A percentile compares a stretch with the other conserved stretches of the same genome.
Conservation (phyloP, 805 yeast species). For the Schizosaccharomyces cryophilus region DNA sequence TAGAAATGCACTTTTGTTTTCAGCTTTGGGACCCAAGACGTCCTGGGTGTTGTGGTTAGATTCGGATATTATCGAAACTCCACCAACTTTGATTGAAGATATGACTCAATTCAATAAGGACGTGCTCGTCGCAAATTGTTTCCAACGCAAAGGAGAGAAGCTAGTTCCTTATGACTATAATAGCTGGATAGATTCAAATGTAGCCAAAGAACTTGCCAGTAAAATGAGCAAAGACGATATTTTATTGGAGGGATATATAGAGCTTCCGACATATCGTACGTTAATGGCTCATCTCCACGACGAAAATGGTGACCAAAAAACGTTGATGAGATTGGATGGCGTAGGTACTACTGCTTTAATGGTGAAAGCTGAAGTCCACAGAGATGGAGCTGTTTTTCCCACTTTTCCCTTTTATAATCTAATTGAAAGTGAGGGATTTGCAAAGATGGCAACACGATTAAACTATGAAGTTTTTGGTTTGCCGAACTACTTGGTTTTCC, state of each 20-base stretch:
- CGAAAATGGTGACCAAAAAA: slow-evolving; percentile 31
- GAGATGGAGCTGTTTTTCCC: slow-evolving; percentile 99
- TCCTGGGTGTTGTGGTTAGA: slow-evolving; percentile 95
- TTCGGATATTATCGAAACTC: slow-evolving; percentile 80
- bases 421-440: slow-evolving; percentile 95
- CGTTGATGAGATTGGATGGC: slow-evolving; percentile 76
- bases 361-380: slow-evolving; percentile 91
- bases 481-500: slow-evolving; percentile 39
- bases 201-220: slow-evolving; percentile 51
- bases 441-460: slow-evolving; percentile 79
- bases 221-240: slow-evolving; percentile 67
- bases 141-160: slow-evolving; percentile 42
- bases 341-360: slow-evolving; percentile 94
- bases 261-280: slow-evolving; percentile 80
- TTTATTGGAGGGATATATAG: slow-evolving; percentile 80
- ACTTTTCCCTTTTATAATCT: slow-evolving; percentile 91
- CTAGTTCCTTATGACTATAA: slow-evolving; percentile 85
- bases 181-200: slow-evolving; percentile 60
- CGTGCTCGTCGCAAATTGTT: slow-evolving; percentile 77
- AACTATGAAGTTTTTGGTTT: slow-evolving; percentile 80
- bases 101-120: slow-evolving; percentile 66
- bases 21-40: slow-evolving; percentile 69
- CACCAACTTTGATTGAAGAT: slow-evolving; percentile 62
- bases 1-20: slow-evolving; percentile 69
- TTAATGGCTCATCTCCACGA: slow-evolving; percentile 74